Percentiles rank a stretch among this genome's conserved stretches.
phyloP scores from a whole-genome alignment of 1,284 basidiomycete genomes.

The Melampsora larici-populina region DNA sequence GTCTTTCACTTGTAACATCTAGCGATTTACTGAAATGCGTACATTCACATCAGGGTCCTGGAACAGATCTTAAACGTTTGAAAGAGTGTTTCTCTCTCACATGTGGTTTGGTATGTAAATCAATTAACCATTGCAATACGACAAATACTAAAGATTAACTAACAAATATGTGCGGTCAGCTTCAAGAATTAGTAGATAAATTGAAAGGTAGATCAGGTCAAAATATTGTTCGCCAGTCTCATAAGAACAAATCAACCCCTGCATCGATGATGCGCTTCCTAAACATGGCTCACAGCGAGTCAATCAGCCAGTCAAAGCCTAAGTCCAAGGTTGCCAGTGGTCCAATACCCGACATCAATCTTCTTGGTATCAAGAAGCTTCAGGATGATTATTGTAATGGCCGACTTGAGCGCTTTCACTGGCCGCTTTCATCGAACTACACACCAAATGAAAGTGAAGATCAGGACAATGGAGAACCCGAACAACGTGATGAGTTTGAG shows the following conservation, averaged over 20 bases:
- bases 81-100: constrained; percentile 12
- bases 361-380: background rate
- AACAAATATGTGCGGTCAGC: background rate
- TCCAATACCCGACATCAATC: background rate
- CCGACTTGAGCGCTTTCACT: background rate
- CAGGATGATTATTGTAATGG: background rate
- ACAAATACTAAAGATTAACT: background rate
- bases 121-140: background rate
- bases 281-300: constrained; percentile 3
- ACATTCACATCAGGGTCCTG: background rate
- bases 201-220: background rate
- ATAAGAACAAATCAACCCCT: background rate
- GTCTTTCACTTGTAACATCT: too few species aligned
- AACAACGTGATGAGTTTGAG: too few species aligned
- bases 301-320: background rate
- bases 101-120: background rate
- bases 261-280: background rate
- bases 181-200: background rate
- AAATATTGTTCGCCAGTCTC: background rate
- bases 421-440: too few species aligned
- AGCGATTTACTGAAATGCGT: too few species aligned
- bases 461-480: too few species aligned
- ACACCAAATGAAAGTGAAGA: too few species aligned
- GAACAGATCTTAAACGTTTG: background rate
- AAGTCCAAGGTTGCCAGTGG: background rate